Conservation (phyloP, 257 asterid genomes). For the Gentiana macrophylla region DNA sequence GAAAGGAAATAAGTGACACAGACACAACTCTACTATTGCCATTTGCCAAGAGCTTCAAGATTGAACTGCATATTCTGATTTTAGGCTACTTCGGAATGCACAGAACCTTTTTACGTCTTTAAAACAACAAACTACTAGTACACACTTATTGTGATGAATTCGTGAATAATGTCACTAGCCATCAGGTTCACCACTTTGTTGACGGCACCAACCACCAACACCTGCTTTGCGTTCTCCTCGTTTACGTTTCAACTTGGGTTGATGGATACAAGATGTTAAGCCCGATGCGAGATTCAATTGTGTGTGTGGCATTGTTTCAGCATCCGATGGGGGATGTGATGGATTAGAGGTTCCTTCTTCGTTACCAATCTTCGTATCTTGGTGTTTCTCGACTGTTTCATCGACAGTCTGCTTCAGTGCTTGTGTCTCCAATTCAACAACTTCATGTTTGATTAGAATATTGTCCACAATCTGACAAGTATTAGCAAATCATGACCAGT, state of each 20-base stretch:
- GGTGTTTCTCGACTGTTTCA: constrained; percentile 1
- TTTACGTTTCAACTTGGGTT: constrained; percentile 69
- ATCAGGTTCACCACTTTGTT: constrained; percentile 40
- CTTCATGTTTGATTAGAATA: constrained; percentile 50
- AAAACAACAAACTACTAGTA: too few relatives aligned
- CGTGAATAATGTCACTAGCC: constrained; percentile 15
- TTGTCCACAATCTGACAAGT: constrained; percentile 67
- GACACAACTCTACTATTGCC: too few relatives aligned
- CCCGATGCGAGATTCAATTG: constrained; percentile 30
- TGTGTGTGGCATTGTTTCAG: constrained; percentile 13
- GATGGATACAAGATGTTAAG: constrained; percentile 38
- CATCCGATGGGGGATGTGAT: constrained; percentile 17
- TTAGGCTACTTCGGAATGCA: too few relatives aligned
- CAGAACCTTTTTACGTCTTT: too few relatives aligned
- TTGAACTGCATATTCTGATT: too few relatives aligned
- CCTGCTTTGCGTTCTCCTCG: constrained; percentile 91
- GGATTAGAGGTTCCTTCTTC: constrained; percentile 46
- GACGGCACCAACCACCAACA: constrained; percentile 60
- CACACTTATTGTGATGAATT: too few relatives aligned
- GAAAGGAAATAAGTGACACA: too few relatives aligned
- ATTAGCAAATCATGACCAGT: neutral
- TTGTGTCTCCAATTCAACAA: constrained; percentile 36
- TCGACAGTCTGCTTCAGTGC: constrained; percentile 19
- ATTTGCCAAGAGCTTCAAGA: too few relatives aligned
- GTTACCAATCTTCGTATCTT: constrained; percentile 24